Conservation (phyloP, 2,329 filamentous ascomycete genomes). For the Clonostachys solani region DNA sequence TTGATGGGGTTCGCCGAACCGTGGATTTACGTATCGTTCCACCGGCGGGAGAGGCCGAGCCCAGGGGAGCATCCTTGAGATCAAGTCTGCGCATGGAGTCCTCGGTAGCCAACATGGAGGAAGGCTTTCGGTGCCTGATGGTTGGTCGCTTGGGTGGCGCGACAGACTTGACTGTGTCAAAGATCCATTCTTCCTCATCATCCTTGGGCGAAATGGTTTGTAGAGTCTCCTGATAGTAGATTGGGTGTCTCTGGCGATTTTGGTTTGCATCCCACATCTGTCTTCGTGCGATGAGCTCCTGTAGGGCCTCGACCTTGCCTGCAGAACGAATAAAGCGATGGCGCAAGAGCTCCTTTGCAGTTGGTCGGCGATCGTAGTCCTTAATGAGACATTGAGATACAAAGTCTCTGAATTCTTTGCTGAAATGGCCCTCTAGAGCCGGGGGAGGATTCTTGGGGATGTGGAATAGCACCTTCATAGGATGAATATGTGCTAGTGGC, state of each 20-base stretch:
- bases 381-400: conserved; percentile 87
- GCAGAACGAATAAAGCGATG: conserved; percentile 86
- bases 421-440: conserved; percentile 79
- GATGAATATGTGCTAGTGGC: conserved; percentile 80
- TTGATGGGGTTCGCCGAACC: conserved; percentile 40
- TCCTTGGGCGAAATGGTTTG: conserved; percentile 62
- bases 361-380: conserved; percentile 78
- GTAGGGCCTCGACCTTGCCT: conserved; percentile 81
- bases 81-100: conserved; percentile 57
- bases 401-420: conserved; percentile 91
- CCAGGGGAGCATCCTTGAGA: conserved; percentile 55
- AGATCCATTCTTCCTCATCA: conserved; percentile 87
- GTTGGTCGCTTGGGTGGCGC: conserved; percentile 47
- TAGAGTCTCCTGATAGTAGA: conserved; percentile 92
- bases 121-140: conserved; percentile 48
- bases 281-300: conserved; percentile 80
- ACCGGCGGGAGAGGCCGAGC: conserved; percentile 46
- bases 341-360: conserved; percentile 80
- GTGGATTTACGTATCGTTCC: conserved; percentile 60
- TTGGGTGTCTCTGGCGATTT: conserved; percentile 64
- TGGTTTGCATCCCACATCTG: conserved; percentile 77
- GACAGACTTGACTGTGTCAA: conserved; percentile 84
- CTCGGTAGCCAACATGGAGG: conserved; percentile 53
- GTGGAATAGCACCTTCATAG: conserved; percentile 90
- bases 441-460: conserved; percentile 88